Evolutionary conservation across 2,329 filamentous ascomycete genomes (phyloP).

Genomic region (Nemania bipapillata): DNA sequence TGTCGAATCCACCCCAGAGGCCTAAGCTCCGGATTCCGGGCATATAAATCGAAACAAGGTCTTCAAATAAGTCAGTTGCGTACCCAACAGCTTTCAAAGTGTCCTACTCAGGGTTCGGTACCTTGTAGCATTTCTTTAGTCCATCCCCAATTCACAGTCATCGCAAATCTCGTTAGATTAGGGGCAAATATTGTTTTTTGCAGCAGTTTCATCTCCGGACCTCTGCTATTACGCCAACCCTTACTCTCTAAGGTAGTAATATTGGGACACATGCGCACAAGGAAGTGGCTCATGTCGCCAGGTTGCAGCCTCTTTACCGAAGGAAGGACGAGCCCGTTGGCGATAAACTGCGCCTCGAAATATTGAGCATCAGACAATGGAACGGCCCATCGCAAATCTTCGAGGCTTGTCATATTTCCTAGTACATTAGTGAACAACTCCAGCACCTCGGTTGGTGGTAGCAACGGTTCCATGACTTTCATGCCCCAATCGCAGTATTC

Average conservation of each 20-base stretch:
- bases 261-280: constrained; percentile 26
- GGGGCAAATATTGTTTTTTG: constrained; percentile 1
- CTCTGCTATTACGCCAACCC: background rate
- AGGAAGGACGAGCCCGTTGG: constrained; percentile 17
- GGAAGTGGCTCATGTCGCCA: constrained; percentile 2
- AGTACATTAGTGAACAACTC: constrained; percentile 21
- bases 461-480: constrained; percentile 7
- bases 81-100: background rate
- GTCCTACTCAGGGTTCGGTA: background rate
- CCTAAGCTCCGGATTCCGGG: constrained; percentile 21
- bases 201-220: background rate
- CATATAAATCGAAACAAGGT: constrained; percentile 13
- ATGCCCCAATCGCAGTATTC: background rate
- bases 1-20: background rate
- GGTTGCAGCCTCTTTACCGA: constrained; percentile 19
- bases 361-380: background rate
- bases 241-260: constrained; percentile 1
- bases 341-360: constrained; percentile 9
- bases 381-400: constrained; percentile 24
- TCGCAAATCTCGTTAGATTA: constrained; percentile 22
- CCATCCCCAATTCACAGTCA: background rate
- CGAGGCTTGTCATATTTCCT: constrained; percentile 30
- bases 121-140: background rate
- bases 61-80: constrained; percentile 2
- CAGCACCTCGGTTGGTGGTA: constrained; percentile 3